These are phyloP conservation scores for Kazachstania taianensis DNA, from an alignment of 805 yeast species.

Conservation along the genomic window DNA sequence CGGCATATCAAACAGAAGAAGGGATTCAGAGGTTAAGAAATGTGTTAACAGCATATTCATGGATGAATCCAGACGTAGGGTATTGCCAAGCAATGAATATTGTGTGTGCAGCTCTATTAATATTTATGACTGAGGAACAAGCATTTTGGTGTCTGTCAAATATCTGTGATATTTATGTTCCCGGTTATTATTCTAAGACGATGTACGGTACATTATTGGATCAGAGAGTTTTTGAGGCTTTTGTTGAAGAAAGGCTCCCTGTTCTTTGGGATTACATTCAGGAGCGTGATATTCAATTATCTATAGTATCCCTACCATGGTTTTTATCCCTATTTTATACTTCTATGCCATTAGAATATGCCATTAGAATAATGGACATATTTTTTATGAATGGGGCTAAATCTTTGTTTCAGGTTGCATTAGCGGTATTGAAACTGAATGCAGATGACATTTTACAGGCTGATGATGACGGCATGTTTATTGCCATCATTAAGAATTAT, in stretches of 20 bases:
- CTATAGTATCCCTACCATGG: conserved; percentile 95
- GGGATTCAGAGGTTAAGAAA: conserved; percentile 80
- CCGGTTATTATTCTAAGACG: conserved; percentile 92
- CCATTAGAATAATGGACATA: conserved; percentile 83
- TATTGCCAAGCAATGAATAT: conserved; percentile 99
- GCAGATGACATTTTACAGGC: conserved; percentile 74
- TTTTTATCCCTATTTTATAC: conserved; percentile 80
- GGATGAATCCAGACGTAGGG: conserved; percentile 96
- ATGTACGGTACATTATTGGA: conserved; percentile 96
- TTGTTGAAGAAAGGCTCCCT: conserved; percentile 87
- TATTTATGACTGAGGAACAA: conserved; percentile 90
- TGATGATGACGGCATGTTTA: conserved; percentile 87
- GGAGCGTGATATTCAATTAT: conserved; percentile 75
- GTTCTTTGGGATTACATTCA: conserved; percentile 73
- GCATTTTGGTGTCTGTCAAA: conserved; percentile 87
- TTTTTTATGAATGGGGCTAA: conserved; percentile 84
- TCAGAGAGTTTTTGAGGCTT: conserved; percentile 84
- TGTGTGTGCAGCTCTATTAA: conserved; percentile 66
- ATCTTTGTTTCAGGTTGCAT: conserved; percentile 82
- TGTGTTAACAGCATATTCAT: conserved; percentile 86
- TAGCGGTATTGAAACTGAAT: conserved; percentile 80
- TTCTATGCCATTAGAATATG: conserved; percentile 90
- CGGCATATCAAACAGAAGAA: conserved; percentile 79
- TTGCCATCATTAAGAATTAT: conserved; percentile 73
- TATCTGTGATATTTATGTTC: conserved; percentile 75